Percentiles rank a stretch among this genome's conserved stretches.
Conservation (phyloP, 305 asterid genomes). For the Solanum hybrid region DNA sequence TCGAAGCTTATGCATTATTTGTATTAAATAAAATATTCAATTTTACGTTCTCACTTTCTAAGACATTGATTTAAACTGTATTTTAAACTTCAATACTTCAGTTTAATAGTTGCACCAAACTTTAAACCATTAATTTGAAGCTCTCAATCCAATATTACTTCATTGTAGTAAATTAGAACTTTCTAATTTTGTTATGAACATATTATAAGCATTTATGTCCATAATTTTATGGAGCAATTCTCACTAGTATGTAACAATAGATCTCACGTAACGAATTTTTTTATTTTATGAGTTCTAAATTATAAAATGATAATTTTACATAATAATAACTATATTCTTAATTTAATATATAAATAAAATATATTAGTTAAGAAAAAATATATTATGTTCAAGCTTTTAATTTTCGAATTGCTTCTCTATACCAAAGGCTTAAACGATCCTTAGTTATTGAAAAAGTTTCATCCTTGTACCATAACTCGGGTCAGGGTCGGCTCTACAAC, state of each 20-base stretch:
- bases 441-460: too few relatives aligned
- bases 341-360: too few relatives aligned
- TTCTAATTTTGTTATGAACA: not conserved
- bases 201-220: not conserved
- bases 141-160: not conserved
- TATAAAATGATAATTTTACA: too few relatives aligned
- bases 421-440: too few relatives aligned
- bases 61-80: not conserved
- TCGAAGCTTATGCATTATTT: not conserved
- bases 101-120: not conserved
- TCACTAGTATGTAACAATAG: not conserved
- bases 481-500: not conserved
- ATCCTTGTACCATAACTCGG: fast-evolving
- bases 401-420: not conserved
- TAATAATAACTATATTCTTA: too few relatives aligned
- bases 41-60: too few relatives aligned
- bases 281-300: too few relatives aligned
- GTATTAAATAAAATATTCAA: too few relatives aligned
- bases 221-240: not conserved
- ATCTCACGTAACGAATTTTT: not conserved
- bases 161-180: not conserved
- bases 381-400: not conserved
- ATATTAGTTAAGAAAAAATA: too few relatives aligned
- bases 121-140: not conserved
- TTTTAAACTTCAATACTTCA: too few relatives aligned